phyloP scores from a whole-genome alignment of 768 basidiomycete species.

The Tricholoma bakamatsutake region DNA sequence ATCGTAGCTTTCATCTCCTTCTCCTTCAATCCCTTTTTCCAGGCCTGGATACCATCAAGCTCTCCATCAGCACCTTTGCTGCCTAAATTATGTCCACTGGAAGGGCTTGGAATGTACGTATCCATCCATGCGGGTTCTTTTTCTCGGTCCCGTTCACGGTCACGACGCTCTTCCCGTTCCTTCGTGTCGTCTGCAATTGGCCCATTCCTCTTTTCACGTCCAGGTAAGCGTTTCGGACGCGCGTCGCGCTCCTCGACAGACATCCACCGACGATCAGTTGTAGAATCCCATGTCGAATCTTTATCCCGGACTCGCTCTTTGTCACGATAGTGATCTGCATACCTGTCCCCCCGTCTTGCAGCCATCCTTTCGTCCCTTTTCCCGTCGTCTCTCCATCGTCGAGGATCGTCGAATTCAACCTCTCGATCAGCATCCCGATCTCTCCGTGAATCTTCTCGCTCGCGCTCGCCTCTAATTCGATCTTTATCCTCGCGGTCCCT shows the following conservation, averaged over 20 bases:
- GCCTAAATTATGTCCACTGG: slow-evolving; percentile 58
- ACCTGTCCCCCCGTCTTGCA: slow-evolving; percentile 50
- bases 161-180: slow-evolving; percentile 25
- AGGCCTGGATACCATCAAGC: slow-evolving; percentile 79
- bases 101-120: slow-evolving; percentile 63
- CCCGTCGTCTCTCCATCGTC: slow-evolving; percentile 81
- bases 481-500: slow-evolving; percentile 44
- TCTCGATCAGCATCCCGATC: slow-evolving; percentile 28
- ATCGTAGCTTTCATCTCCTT: slow-evolving; percentile 46
- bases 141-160: slow-evolving; percentile 48
- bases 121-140: slow-evolving; percentile 94
- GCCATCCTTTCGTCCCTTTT: slow-evolving; percentile 72
- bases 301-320: slow-evolving; percentile 40
- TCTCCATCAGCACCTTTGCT: slow-evolving; percentile 56
- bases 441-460: slow-evolving; percentile 22
- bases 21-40: slow-evolving; percentile 82
- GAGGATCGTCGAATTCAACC: slow-evolving; percentile 60
- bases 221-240: slow-evolving; percentile 51
- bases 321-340: slow-evolving; percentile 26
- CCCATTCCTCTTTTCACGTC: slow-evolving; percentile 51
- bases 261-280: slow-evolving; percentile 52
- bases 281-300: slow-evolving; percentile 39
- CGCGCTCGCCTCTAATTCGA: slow-evolving; percentile 24
- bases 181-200: slow-evolving; percentile 34
- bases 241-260: slow-evolving; percentile 63